Percentiles rank a stretch among this genome's conserved stretches.
These are phyloP conservation scores for Apocynum venetum DNA, from an alignment of 257 asterid genomes.

Conservation along the genomic window DNA sequence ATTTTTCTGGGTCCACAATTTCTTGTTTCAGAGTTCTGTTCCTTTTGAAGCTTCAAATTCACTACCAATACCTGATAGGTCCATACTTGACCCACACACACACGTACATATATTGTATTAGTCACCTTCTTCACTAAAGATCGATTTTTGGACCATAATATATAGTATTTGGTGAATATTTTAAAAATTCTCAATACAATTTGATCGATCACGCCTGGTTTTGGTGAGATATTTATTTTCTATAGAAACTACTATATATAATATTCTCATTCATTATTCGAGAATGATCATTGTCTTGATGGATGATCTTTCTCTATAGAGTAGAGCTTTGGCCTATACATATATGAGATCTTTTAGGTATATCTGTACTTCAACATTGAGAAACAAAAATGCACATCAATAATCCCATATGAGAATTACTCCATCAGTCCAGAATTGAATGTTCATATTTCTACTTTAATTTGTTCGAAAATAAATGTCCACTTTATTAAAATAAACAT, in stretches of 20 bases:
- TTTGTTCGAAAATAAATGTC: no score
- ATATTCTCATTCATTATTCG: background rate
- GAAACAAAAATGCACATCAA: background rate
- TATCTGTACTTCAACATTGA: no score
- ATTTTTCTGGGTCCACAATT: constrained; percentile 44
- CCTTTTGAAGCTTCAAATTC: constrained; percentile 41
- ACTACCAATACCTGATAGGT: constrained; percentile 21
- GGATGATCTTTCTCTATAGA: background rate
- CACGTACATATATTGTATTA: constrained; percentile 3
- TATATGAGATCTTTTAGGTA: no score
- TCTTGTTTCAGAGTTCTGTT: constrained; percentile 44
- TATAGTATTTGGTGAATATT: no score
- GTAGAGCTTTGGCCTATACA: background rate
- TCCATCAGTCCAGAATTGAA: no score
- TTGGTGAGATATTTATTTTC: background rate
- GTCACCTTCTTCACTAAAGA: constrained; percentile 38
- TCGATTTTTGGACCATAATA: constrained; percentile 7
- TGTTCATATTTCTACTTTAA: no score
- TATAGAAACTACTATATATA: no score
- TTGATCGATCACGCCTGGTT: background rate
- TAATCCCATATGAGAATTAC: background rate
- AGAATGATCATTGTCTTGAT: background rate
- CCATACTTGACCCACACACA: background rate
- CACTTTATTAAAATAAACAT: no score
- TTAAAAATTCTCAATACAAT: background rate